phyloP scores from a whole-genome alignment of 2,329 filamentous ascomycete genomes.

The Phialophora chinensis region DNA sequence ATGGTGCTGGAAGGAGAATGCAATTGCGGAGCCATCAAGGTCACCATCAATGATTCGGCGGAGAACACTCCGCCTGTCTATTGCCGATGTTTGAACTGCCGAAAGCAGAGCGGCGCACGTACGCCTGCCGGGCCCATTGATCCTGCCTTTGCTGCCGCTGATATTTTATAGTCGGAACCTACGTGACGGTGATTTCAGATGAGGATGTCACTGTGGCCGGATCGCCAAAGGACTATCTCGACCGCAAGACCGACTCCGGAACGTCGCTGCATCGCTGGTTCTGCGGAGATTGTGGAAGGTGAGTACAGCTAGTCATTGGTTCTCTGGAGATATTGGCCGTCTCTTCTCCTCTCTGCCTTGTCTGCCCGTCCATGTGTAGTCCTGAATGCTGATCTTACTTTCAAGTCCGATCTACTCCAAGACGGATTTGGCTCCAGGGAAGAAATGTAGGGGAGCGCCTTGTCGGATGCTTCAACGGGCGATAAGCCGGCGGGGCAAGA shows the following conservation, averaged over 20 bases:
- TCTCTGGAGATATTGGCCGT: not conserved
- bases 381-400: not conserved
- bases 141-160: slow-evolving; percentile 3
- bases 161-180: slow-evolving; percentile 16
- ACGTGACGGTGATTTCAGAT: slow-evolving; percentile 20
- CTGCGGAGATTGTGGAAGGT: slow-evolving; percentile 29
- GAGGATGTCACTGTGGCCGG: slow-evolving; percentile 25
- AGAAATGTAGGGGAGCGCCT: slow-evolving; percentile 7
- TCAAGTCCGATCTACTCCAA: slow-evolving; percentile 23
- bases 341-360: not conserved
- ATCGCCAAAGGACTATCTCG: slow-evolving; percentile 24
- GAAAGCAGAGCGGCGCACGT: slow-evolving; percentile 27
- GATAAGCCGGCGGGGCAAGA: not conserved
- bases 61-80: slow-evolving; percentile 15
- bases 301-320: slow-evolving; percentile 3
- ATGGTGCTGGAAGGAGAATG: slow-evolving; percentile 29
- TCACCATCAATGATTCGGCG: slow-evolving; percentile 22
- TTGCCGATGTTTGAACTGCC: slow-evolving; percentile 27
- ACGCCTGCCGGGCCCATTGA: not conserved
- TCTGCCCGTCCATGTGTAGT: not conserved
- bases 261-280: slow-evolving; percentile 25
- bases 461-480: not conserved
- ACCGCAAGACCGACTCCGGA: slow-evolving; percentile 27
- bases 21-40: slow-evolving; percentile 31
- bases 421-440: slow-evolving; percentile 6